Base-by-base conservation (phyloP, 257 asterid genomes). In the Asclepias syriaca region DNA sequence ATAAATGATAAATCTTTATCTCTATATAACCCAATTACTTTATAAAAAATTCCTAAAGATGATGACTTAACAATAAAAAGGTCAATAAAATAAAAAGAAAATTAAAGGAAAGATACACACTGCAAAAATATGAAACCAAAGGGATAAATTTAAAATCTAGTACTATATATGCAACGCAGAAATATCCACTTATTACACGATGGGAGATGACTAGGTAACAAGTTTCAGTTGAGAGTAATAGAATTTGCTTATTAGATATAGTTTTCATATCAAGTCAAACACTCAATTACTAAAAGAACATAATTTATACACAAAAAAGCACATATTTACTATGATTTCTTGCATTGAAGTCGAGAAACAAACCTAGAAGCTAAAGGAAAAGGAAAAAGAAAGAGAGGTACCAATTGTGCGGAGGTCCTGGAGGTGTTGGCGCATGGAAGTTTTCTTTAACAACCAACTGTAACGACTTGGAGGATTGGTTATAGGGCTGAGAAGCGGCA, bases 321-420 rank as follows among this genome's bases (percentile, higher is more conserved):
- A 34, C 39, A 34, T 34, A 34, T 3, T 34, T 27, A 10, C 7
- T 6, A 39, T 43, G 48, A 21, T 29, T 45, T 65, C 65, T 69
- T 14, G 57, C 53, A 8, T n/a, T 37, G 56, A 63, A n/a, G 34
- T 53, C 51, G 37, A 68, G 21, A 70, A 70, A 54, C 71, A 18
- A 22, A 50, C 53, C 55, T 14, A 37, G 39, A 55, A 58, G 69
- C 13, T 34, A 27, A 29, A 43, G 18, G 4, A 63, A 10, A 48
- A 14, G 15, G 21, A 48, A 79, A 24, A 53, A 27, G 6, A 55
- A 9, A 48, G 22, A 13, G n/a, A 39, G 80, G 6, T 85, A 91
- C 98, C 98, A 68, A 93, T 73, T 57, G 80, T 10, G 70, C 93
- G 96, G 72, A 94, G 98, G 77, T 88, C 83, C 45, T 84, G 87